Base-by-base conservation (phyloP, 2,329 filamentous ascomycete species). In the Alternaria sp. region DNA sequence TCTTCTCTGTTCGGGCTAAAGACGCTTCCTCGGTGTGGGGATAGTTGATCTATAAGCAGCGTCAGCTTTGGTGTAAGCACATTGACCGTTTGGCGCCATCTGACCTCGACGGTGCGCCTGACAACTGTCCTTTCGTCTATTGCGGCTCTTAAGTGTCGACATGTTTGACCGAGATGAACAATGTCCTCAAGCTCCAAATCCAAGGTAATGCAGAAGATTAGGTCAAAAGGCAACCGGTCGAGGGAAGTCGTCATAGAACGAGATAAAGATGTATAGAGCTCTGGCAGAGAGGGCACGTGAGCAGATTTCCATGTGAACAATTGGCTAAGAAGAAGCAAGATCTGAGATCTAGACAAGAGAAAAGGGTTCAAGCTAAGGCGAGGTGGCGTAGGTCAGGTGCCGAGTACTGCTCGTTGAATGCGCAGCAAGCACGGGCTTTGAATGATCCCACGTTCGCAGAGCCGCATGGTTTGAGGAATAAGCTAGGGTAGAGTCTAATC, bases 201-300 rank as follows among this genome's bases (percentile, higher is more conserved):
- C 7, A 81, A 80, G 8, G 85, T 82, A 55, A 92, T 85, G 55
- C 86, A 83, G 53, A 86, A 86, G 26, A 91, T 79, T n/a, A 92
- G 81, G 77, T 92, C 90, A 72, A 87, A 89, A 0, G 90, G 89
- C 12, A 92, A 77, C 28, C 72, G 67, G 62, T 84, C 81, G 46
- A 86, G 73, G 19, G 66, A 66, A 53, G 67, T 50, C 67, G 64
- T 64, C 77, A 79, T 79, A 64, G 67, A 70, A 60, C 57, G 43
- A 13, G 19, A 53, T 26, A 25, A 32, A 7, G n/a, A 19, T n/a
- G 11, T 40, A 46, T 19, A 19, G 11, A 19, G 15, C 26, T 8
- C 17, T 19, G 26, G 26, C 13, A 10, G 23, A 30, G 2, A 51
- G 23, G 46, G 21, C 46, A 58, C 46, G 46, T 13, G 46, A 52